phyloP scores from a whole-genome alignment of 2,329 filamentous ascomycete genomes.

The Sarocladium oryzae region DNA sequence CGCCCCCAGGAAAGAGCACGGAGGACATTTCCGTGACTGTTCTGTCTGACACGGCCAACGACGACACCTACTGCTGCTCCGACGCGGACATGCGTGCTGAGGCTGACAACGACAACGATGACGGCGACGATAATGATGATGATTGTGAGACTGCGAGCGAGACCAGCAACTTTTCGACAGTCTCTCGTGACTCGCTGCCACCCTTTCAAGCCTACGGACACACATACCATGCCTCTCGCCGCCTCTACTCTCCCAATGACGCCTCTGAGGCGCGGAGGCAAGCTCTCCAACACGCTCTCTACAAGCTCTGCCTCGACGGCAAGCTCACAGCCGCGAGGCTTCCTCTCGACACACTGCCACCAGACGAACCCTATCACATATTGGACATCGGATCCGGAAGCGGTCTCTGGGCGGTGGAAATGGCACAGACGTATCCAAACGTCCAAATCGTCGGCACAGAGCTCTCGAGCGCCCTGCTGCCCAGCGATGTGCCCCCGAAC shows the following conservation, averaged over 20 bases:
- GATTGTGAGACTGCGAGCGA: not conserved
- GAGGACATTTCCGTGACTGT: not conserved
- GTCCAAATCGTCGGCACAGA: slow-evolving; percentile 35
- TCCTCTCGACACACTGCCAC: slow-evolving; percentile 19
- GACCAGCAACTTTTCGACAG: slow-evolving; percentile 16
- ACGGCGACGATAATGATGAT: not conserved
- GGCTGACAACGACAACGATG: not conserved
- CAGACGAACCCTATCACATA: slow-evolving; percentile 22
- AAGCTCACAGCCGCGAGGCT: slow-evolving; percentile 24
- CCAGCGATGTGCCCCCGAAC: slow-evolving; percentile 47
- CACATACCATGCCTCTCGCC: slow-evolving; percentile 29
- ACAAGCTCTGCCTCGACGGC: slow-evolving; percentile 27
- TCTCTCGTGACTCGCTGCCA: slow-evolving; percentile 26
- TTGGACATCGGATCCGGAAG: slow-evolving; percentile 37
- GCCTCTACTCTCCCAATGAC: slow-evolving; percentile 27
- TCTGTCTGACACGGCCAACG: not conserved
- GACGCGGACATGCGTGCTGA: not conserved
- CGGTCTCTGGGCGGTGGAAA: slow-evolving; percentile 37
- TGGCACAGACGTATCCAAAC: slow-evolving; percentile 33
- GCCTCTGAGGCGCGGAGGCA: slow-evolving; percentile 25
- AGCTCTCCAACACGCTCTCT: slow-evolving; percentile 27
- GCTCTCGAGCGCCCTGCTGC: slow-evolving; percentile 32
- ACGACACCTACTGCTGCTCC: not conserved
- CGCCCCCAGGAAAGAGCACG: not conserved
- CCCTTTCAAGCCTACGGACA: slow-evolving; percentile 28